Base-by-base conservation (phyloP, 495 filamentous ascomycete species). In the Talaromyces stipitatus region DNA sequence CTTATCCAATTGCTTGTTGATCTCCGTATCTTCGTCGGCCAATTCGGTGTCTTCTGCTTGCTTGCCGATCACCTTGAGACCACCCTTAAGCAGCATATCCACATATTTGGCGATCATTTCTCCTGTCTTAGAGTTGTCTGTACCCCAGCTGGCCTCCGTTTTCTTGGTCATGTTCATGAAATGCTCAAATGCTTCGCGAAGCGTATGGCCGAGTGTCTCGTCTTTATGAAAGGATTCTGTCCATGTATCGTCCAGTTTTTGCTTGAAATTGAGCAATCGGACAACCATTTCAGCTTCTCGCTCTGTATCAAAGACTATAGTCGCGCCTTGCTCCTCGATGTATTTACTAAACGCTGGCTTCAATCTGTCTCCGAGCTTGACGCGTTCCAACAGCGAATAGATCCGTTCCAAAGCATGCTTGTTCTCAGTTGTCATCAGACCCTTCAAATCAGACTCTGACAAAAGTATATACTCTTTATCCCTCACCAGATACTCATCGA, bases 101-200 rank as follows among this genome's bases (percentile, higher is more conserved):
- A 99, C 91, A 61, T 97, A 91, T 71, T 96, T 97, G 12, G 94
- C 94, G 57, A 97, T 95, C 92, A 97, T 95, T 72, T 99, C 94
- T 28, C 92, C 94, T 7, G 95, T 89, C 74, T 95, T 96, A 8
- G 90, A 87, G 55, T 95, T 95, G 60, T 89, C 84, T 3, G 89
- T 88, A 36, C 84, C 82, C 76, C 87, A 90, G 2, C 80, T 81
- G 16, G 82, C 76, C 20, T 75, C 76, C 14, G 79, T 77, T 48
- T 83, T 85, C 70, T 84, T 87, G 7, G 80, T 82, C 67, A 88
- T 82, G 67, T 99, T 99, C 77, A 99, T 95, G 64, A 97, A 97
- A 1, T 73, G 72, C 33, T 87, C 85, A 64, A 97, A 97, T 1
- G 88, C 81, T 65, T 96, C 89, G 11, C 94, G 80, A 29, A 97